Percentiles rank a stretch among this genome's conserved stretches.
These are phyloP conservation scores for Aspergillus transmontanensis DNA, from an alignment of 2,329 filamentous ascomycete species.

Conservation along the genomic window DNA sequence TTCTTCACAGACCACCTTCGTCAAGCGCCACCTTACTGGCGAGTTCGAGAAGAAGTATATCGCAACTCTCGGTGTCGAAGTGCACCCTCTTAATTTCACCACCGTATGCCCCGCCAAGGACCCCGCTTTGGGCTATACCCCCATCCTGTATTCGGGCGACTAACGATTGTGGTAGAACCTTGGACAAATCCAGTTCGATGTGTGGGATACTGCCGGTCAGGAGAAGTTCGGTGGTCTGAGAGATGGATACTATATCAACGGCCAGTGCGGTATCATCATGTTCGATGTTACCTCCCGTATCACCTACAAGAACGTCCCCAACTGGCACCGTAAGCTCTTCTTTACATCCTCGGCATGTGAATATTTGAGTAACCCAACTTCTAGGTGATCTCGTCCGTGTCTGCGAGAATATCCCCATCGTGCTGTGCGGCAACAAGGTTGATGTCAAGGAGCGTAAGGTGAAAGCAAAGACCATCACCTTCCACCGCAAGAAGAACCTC, in stretches of 20 bases:
- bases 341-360: background rate
- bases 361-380: conserved; percentile 14
- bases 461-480: conserved; percentile 99
- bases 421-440: conserved; percentile 98
- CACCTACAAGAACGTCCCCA: conserved; percentile 99
- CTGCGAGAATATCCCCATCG: conserved; percentile 98
- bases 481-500: conserved; percentile 99
- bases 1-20: conserved; percentile 84
- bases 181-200: conserved; percentile 96
- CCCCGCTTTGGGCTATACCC: conserved; percentile 32
- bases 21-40: conserved; percentile 99
- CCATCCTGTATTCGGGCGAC: conserved; percentile 20
- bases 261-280: conserved; percentile 99
- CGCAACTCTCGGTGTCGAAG: conserved; percentile 98
- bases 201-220: conserved; percentile 98
- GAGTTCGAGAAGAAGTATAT: conserved; percentile 99
- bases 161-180: conserved; percentile 67
- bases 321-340: conserved; percentile 94
- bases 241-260: conserved; percentile 99
- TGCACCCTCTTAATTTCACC: conserved; percentile 96
- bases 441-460: conserved; percentile 99
- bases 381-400: conserved; percentile 96
- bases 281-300: conserved; percentile 99
- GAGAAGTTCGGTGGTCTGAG: conserved; percentile 99
- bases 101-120: conserved; percentile 70